Evolutionary conservation across 2,329 filamentous ascomycete species (phyloP), one percentile per base, ranked within the genome.

Genomic region (Neurospora sp.): DNA sequence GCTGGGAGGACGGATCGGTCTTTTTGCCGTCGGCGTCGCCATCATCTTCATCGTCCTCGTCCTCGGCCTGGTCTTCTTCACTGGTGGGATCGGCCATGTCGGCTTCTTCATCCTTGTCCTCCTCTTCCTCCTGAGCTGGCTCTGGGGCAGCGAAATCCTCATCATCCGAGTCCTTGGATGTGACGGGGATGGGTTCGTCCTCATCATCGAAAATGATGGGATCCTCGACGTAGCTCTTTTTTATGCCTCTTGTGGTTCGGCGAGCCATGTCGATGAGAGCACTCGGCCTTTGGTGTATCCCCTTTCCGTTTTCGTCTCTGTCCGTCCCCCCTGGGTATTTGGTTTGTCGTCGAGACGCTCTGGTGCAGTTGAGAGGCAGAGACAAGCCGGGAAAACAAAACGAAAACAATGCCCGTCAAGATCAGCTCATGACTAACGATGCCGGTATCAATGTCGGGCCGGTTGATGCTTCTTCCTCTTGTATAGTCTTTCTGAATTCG

Each of bases 201-300:
- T 72, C 73, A 36, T 73, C 74, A 23, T 73, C 72, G 28, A 71
- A 69, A 10, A 70, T 33, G 28, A 72, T 33, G 17, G 70, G 73
- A 10, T 72, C 73, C 38, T 75, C 73, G 36, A 70, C 68, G 46
- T 76, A 76, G 40, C 70, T 69, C 58, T 75, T 76, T 15, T 68
- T 70, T 43, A 73, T 68, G 40, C 72, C 73, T 8, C 74, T 66
- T 2, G 73, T 72, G 36, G 33, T 71, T 36, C 72, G 70, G 11
- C 68, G 72, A 11, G 69, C 71, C 72, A 73, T 74, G 15, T 36
- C 13, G 52, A 17, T 36, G 15, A 33, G 23, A 17, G 4, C 13
- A 8, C 13, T 62, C n/a, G 23, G 15, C 52, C 28, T 62, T 9
- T 4, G 52, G 4, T 10, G 13, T 62, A 8, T 62, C 52, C 52